These are phyloP conservation scores for Fusarium sp. DNA, from an alignment of 2,329 filamentous ascomycete species.

Conservation along the genomic window DNA sequence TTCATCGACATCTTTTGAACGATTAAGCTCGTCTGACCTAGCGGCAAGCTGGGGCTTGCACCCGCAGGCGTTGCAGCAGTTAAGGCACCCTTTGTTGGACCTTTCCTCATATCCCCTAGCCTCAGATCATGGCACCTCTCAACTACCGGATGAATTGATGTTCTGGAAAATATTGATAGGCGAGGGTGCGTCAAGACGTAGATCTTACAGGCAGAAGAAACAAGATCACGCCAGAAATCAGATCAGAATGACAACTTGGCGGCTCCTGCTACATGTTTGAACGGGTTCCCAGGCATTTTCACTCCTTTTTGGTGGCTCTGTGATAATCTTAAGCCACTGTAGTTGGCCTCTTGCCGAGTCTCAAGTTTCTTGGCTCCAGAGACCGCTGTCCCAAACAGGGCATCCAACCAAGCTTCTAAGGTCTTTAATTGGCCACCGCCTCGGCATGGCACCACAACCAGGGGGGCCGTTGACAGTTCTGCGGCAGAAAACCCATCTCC, in stretches of 20 bases:
- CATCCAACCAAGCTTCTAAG: constrained; percentile 23
- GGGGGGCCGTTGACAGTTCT: constrained; percentile 33
- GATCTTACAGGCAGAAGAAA: constrained; percentile 24
- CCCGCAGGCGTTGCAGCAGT: constrained; percentile 32
- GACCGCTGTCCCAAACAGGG: constrained; percentile 42
- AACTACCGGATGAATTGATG: constrained; percentile 17
- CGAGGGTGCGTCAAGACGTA: constrained; percentile 13
- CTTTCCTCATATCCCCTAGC: constrained; percentile 43
- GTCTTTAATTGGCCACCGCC: constrained; percentile 42
- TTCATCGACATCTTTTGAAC: constrained; percentile 32
- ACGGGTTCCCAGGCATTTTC: constrained; percentile 1
- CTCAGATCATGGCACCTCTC: constrained; percentile 24
- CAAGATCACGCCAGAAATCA: constrained; percentile 37
- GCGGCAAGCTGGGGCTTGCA: constrained; percentile 39
- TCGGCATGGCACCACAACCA: constrained; percentile 20
- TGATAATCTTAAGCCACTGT: constrained; percentile 16
- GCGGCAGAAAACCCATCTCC: constrained; percentile 42
- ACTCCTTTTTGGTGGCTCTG: constrained; percentile 36
- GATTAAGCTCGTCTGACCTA: constrained; percentile 43
- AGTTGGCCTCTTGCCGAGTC: constrained; percentile 31
- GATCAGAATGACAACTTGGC: constrained; percentile 21
- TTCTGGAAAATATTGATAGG: background rate
- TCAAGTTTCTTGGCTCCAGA: constrained; percentile 37
- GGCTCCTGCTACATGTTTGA: constrained; percentile 23
- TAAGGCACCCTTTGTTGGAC: constrained; percentile 23